A percentile compares a stretch with the other conserved stretches of the same genome.
phyloP scores from a whole-genome alignment of 2,329 filamentous ascomycete genomes.

The Penicillium sp. region DNA sequence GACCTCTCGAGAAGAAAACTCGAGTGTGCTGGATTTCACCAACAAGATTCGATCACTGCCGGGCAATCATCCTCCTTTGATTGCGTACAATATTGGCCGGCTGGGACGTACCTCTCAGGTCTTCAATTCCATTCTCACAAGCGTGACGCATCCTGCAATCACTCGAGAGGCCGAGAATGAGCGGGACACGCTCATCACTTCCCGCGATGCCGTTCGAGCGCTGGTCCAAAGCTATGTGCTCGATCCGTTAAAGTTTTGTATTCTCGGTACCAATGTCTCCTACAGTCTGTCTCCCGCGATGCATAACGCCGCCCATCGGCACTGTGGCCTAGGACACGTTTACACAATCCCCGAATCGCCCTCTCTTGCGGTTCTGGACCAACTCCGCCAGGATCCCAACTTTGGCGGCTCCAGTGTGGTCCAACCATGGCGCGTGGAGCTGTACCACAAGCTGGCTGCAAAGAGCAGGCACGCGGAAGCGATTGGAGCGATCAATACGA shows the following conservation, averaged over 20 bases:
- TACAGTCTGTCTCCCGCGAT: constrained; percentile 40
- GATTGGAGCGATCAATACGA: constrained; percentile 42
- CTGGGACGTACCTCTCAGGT: constrained; percentile 42
- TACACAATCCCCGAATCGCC: constrained; percentile 36
- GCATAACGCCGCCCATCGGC: constrained; percentile 38
- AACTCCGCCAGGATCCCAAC: constrained; percentile 32
- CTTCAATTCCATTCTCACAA: constrained; percentile 38
- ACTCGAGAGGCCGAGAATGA: constrained; percentile 17
- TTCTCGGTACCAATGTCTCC: constrained; percentile 37
- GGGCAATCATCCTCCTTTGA: constrained; percentile 29
- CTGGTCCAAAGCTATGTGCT: constrained; percentile 39
- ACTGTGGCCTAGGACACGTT: constrained; percentile 36
- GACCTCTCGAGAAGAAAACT: constrained; percentile 34
- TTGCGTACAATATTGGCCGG: constrained; percentile 37
- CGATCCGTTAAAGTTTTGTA: constrained; percentile 39
- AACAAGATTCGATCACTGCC: constrained; percentile 31
- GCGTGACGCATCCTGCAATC: constrained; percentile 38
- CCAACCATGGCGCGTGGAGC: constrained; percentile 40
- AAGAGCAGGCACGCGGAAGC: constrained; percentile 41
- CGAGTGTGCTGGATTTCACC: constrained; percentile 31
- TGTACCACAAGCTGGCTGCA: constrained; percentile 33
- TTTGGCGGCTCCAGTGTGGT: constrained; percentile 41
- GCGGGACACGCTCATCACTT: constrained; percentile 32
- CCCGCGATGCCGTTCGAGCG: constrained; percentile 33
- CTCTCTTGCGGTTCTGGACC: constrained; percentile 34